Base-by-base conservation (phyloP, 2,329 filamentous ascomycete genomes). In the Paramyrothecium sp. region DNA sequence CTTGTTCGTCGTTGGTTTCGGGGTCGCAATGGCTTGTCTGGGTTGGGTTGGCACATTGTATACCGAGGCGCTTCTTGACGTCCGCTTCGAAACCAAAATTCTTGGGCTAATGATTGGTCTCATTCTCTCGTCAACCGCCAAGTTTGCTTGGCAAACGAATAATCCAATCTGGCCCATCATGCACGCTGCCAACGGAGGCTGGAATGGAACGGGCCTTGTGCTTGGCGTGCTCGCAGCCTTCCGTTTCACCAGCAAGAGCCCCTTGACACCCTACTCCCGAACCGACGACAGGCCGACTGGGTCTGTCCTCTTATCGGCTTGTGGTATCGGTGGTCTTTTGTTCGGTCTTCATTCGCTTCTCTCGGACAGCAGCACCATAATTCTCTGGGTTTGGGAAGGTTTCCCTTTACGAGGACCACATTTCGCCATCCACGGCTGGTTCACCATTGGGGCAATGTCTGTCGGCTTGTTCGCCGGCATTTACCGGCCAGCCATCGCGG, bases 311-410 rank as follows among this genome's bases (percentile, higher is more conserved):
- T 79, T 96, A 48, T 86, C 92, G 30, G 90, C 88, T 11, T 75
- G 95, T 52, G 92, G 95, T 58, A 74, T 98, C 56, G 92, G 86
- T 22, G 94, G 92, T 30, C 74, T 97, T 8, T 82, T 97, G 69
- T 99, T 99, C 68, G 91, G 85, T 5, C 81, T 98, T 68, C 95
- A 98, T 71, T 97, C 93, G 1, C 80, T 99, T 11, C 83, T 99
- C 12, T 97, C 95, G 0, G 95, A 99, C 71, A 96, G 93, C 0
- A 98, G 95, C 78, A 99, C 95, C 55, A 98, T 99, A 92, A 97
- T 98, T 57, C 82, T 93, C 17, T 99, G 95, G 95, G 92, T 92
- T 3, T 99, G 95, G 95, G 92, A 97, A 65, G 95, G 95, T 7
- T 99, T 90, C 67, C 95, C 95, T 16, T 85, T 98, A 46, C 87